Conservation (phyloP, 2,329 filamentous ascomycete species). For the Calonectria pseudoreteaudii region DNA sequence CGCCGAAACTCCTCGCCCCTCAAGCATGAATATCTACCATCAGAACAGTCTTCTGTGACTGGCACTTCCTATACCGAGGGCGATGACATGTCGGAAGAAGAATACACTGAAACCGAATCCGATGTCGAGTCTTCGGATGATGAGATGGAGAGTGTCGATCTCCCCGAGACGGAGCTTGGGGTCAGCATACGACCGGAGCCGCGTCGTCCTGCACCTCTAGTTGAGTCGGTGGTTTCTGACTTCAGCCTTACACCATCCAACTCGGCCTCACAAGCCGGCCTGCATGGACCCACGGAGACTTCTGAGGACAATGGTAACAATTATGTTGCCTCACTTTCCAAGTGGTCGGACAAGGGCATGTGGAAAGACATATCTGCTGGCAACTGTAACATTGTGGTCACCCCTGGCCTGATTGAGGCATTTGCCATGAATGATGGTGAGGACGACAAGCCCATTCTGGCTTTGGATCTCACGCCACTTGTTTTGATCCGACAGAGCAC, state of each 20-base stretch:
- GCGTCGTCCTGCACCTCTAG: slow-evolving; percentile 38
- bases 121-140: slow-evolving; percentile 61
- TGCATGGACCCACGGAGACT: slow-evolving; percentile 60
- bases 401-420: slow-evolving; percentile 69
- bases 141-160: slow-evolving; percentile 70
- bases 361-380: slow-evolving; percentile 70
- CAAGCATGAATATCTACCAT: slow-evolving; percentile 97
- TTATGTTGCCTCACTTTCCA: slow-evolving; percentile 68
- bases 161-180: slow-evolving; percentile 69
- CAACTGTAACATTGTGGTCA: slow-evolving; percentile 66
- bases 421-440: slow-evolving; percentile 53
- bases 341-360: slow-evolving; percentile 70
- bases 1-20: slow-evolving; percentile 90
- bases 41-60: slow-evolving; percentile 72
- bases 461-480: slow-evolving; percentile 89
- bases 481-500: slow-evolving; percentile 93
- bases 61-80: slow-evolving; percentile 67
- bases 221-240: slow-evolving; percentile 58
- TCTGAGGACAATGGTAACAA: slow-evolving; percentile 58
- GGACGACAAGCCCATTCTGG: slow-evolving; percentile 65
- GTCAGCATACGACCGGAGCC: slow-evolving; percentile 62
- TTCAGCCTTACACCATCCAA: slow-evolving; percentile 82
- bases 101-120: slow-evolving; percentile 64
- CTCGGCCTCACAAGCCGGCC: slow-evolving; percentile 79
- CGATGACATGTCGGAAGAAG: slow-evolving; percentile 56